A percentile compares a stretch with the other conserved stretches of the same genome.
These are phyloP conservation scores for Fusarium verrucosum DNA, from an alignment of 2,329 filamentous ascomycete species.

Conservation along the genomic window DNA sequence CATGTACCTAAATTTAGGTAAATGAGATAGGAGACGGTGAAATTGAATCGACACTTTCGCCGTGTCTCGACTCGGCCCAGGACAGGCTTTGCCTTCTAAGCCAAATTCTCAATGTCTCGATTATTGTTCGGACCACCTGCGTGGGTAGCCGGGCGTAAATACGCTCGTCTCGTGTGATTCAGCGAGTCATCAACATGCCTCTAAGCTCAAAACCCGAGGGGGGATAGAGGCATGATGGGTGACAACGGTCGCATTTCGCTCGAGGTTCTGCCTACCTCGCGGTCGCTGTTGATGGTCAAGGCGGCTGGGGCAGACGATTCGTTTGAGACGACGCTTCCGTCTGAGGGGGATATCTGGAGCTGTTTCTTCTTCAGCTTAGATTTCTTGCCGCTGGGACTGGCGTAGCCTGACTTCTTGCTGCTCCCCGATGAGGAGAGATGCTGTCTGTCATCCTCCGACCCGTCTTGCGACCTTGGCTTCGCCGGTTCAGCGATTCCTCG, in stretches of 20 bases:
- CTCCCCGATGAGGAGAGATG: conserved; percentile 70
- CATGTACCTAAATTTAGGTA: neutral
- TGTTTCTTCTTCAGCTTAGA: conserved; percentile 56
- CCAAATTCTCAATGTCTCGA: neutral
- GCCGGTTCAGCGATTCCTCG: conserved; percentile 55
- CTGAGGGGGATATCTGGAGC: conserved; percentile 53
- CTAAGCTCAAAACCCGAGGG: conserved; percentile 62
- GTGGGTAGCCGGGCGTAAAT: conserved; percentile 10
- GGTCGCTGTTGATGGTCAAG: conserved; percentile 57
- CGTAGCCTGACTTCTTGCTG: conserved; percentile 59
- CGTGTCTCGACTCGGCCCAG: neutral
- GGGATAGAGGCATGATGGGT: conserved; percentile 72
- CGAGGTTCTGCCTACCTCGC: conserved; percentile 39
- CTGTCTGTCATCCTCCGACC: conserved; percentile 38
- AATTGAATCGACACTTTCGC: neutral
- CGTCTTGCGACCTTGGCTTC: conserved; percentile 41
- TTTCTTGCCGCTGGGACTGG: conserved; percentile 38
- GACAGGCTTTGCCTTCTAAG: neutral
- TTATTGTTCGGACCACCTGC: neutral
- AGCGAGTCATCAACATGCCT: conserved; percentile 12
- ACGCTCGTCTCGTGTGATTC: neutral
- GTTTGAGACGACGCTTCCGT: conserved; percentile 56
- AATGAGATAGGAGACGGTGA: neutral
- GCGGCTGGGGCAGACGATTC: conserved; percentile 57
- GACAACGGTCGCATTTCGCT: conserved; percentile 66